Conservation (phyloP, 164 flowering plant species). For the Annona cherimola region DNA sequence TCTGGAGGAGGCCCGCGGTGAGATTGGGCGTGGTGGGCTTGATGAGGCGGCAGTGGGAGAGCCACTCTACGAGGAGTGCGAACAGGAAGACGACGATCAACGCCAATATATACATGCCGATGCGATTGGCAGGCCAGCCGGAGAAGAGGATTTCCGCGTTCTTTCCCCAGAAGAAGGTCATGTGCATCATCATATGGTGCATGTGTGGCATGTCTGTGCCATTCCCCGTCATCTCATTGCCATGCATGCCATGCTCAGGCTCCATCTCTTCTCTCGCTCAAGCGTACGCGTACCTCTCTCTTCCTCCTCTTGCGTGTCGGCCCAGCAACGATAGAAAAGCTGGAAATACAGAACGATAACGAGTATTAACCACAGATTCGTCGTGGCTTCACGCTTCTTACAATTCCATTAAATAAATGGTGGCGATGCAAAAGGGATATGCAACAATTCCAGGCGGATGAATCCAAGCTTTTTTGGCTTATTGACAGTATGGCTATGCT, state of each 20-base stretch:
- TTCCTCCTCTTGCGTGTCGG: neutral
- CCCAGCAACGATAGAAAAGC: no score
- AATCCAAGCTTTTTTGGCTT: no score
- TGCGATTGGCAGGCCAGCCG: conserved; percentile 40
- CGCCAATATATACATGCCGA: conserved; percentile 39
- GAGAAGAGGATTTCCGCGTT: conserved; percentile 35
- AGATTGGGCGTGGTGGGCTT: conserved; percentile 14
- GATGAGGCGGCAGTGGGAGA: conserved; percentile 19
- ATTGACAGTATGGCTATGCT: no score
- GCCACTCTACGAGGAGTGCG: conserved; percentile 33
- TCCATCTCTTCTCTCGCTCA: no score
- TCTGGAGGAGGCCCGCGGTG: conserved; percentile 17
- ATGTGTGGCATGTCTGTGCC: conserved; percentile 1
- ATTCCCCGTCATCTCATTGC: conserved; percentile 9
- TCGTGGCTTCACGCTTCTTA: no score
- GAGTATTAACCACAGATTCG: no score
- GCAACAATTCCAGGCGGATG: no score
- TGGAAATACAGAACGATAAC: no score
- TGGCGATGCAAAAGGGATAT: no score
- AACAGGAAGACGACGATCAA: conserved; percentile 31
- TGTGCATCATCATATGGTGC: conserved; percentile 32
- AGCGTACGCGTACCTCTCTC: no score
- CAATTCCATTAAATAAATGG: no score
- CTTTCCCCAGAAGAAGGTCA: conserved; percentile 50
- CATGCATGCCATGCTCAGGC: neutral